Percentiles rank a stretch among this genome's conserved stretches.
Conservation (phyloP, 78 protist species). For the Parvularia atlantis region DNA sequence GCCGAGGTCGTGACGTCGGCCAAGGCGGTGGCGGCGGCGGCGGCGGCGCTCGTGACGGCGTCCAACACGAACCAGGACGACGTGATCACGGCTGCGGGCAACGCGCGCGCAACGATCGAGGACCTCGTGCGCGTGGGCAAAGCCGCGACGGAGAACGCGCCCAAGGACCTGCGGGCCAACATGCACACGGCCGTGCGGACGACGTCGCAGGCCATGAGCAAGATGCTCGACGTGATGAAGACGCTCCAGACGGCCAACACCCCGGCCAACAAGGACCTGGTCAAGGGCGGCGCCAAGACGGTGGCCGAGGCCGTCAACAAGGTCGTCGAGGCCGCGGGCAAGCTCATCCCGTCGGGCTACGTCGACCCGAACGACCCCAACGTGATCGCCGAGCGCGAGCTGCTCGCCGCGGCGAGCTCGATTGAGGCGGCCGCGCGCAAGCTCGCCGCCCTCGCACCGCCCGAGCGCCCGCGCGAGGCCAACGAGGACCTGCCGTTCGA, state of each 20-base stretch:
- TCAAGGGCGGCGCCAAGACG: neutral
- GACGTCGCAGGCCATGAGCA: neutral
- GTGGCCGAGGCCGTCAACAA: constrained; percentile 1
- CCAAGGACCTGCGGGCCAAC: no score
- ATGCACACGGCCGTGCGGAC: no score
- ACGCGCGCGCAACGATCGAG: no score
- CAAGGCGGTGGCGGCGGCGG: constrained; percentile 3
- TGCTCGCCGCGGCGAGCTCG: constrained; percentile 26
- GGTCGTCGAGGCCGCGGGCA: neutral
- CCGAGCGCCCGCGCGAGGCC: neutral
- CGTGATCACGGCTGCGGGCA: no score
- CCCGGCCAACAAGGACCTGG: neutral
- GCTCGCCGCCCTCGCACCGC: constrained; percentile 20
- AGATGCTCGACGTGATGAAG: neutral
- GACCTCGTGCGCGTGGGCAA: no score
- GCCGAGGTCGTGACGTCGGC: neutral
- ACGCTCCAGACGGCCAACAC: neutral
- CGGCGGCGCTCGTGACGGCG: neutral
- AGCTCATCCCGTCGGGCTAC: neutral
- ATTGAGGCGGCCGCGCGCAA: constrained; percentile 33
- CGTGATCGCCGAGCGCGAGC: constrained; percentile 23
- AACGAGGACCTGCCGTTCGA: constrained; percentile 20
- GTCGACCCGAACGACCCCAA: constrained; percentile 29
- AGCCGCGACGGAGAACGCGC: no score
- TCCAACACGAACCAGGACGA: no score